Evolutionary conservation across 208 protist species (phyloP), one percentile per base, ranked within the genome.

Genomic region (Naegleria lovaniensis): DNA sequence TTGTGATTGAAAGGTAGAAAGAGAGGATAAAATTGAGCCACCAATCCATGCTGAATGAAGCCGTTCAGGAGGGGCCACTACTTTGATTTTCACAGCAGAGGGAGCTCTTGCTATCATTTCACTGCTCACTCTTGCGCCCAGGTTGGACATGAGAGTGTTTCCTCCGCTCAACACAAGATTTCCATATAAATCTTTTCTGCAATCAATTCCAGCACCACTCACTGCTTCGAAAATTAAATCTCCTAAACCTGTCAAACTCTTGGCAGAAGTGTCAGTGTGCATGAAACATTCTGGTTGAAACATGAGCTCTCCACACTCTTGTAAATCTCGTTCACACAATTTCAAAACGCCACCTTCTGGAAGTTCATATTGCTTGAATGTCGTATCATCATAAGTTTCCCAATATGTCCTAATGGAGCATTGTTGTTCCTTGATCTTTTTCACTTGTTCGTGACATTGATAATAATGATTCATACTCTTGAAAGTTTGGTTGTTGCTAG

Each of bases 21-120:
- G 92, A 48, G 94, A 96, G 13, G 96, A 92, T 5, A 98, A 75
- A 91, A 99, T 98, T 15, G 96, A 98, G 84, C 98, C 99, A 87
- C 99, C 98, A 89, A 99, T 98, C 98, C 98, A 99, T 40, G 98
- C 98, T 90, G 95, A 97, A 95, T 98, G 98, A 91, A 98, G 97
- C 58, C 98, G 92, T 91, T 99, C 98, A 51, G 97, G 97, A 79
- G 97, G 97, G 38, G 98, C 97, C 43, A 98, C 95, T 51, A 99
- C 97, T 94, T 98, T 98, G 85, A 98, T 97, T 94, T 98, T 99
- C 92, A 98, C 98, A 25, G 96, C 97, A 1, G 96, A 96, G 29
- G 97, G 97, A 15, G 97, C 97, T 51, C 98, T 94, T 90, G 96
- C 96, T 84, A 93, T 95, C 84, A 99, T 94, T 93, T 99, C 97